Evolutionary conservation across 2,329 filamentous ascomycete species (phyloP).

Genomic region (Emmonsiellopsis sp.): DNA sequence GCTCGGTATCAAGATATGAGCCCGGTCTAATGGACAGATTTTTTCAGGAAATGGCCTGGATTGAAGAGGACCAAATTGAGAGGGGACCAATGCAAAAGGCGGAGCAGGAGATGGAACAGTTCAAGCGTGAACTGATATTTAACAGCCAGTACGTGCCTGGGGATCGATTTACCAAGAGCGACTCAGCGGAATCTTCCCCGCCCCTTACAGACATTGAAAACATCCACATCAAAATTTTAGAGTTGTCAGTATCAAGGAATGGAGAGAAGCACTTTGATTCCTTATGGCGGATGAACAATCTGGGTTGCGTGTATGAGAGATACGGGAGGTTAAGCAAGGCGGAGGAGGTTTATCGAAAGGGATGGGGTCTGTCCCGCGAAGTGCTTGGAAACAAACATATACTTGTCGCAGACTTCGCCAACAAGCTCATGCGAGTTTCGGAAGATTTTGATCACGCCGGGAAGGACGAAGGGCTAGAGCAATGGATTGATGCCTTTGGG

Average conservation of each 20-base stretch:
- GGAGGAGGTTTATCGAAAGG: neutral
- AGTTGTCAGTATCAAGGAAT: neutral
- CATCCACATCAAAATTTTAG: neutral
- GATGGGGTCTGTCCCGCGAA: neutral
- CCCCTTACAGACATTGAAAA: neutral
- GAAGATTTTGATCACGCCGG: neutral
- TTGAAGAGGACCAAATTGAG: neutral
- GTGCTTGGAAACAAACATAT: neutral
- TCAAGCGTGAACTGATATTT: neutral
- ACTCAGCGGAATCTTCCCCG: neutral
- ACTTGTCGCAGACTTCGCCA: neutral
- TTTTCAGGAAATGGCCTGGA: neutral
- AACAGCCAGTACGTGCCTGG: neutral
- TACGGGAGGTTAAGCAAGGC: neutral
- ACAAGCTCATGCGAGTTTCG: neutral
- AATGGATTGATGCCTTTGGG: neutral
- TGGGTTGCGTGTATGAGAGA: slow-evolving; percentile 1
- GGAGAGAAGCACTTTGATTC: neutral
- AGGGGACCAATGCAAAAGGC: neutral
- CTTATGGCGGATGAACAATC: slow-evolving; percentile 1
- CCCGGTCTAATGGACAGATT: neutral
- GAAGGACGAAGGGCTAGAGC: neutral
- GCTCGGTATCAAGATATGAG: neutral
- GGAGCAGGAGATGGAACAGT: neutral
- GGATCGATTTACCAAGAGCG: neutral